Conservation (phyloP, 106 monocot species). For the Phalaenopsis aphrodite region DNA sequence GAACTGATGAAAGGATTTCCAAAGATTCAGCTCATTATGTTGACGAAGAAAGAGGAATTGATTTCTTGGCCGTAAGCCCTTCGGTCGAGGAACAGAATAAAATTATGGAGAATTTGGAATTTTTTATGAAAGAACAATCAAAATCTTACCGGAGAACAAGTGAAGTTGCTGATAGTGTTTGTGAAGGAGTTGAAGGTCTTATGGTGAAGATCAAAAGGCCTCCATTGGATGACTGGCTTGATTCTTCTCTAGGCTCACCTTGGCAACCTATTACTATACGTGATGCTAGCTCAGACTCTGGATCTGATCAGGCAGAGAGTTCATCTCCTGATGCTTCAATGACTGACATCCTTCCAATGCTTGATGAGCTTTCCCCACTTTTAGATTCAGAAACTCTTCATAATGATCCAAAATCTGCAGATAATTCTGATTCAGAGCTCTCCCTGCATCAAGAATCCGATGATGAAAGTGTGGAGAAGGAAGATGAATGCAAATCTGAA, state of each 20-base stretch:
- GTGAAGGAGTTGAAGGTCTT: conserved; percentile 20
- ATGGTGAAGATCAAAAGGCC: conserved; percentile 11
- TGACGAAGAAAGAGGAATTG: neutral
- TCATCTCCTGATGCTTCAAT: conserved; percentile 15
- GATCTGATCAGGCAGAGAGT: conserved; percentile 6
- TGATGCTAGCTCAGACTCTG: conserved; percentile 3
- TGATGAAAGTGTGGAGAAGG: conserved; percentile 26
- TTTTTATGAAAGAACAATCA: conserved; percentile 14
- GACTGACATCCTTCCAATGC: conserved; percentile 14
- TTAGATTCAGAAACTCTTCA: conserved; percentile 9
- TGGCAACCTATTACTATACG: conserved; percentile 1
- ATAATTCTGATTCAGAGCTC: conserved; percentile 9
- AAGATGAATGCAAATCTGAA: conserved; percentile 21
- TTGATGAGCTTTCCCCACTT: conserved; percentile 11
- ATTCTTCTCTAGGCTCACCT: conserved; percentile 9
- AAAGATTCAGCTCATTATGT: neutral
- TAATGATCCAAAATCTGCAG: neutral
- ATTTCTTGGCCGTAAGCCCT: neutral
- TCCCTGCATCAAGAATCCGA: conserved; percentile 24
- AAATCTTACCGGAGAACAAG: conserved; percentile 9
- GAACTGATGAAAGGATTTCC: neutral
- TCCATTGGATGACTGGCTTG: conserved; percentile 7
- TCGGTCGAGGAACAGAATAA: conserved; percentile 5
- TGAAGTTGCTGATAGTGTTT: conserved; percentile 8
- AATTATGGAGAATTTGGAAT: conserved; percentile 11